phyloP scores from a whole-genome alignment of 1,284 basidiomycete species.

The Naganishia albida region DNA sequence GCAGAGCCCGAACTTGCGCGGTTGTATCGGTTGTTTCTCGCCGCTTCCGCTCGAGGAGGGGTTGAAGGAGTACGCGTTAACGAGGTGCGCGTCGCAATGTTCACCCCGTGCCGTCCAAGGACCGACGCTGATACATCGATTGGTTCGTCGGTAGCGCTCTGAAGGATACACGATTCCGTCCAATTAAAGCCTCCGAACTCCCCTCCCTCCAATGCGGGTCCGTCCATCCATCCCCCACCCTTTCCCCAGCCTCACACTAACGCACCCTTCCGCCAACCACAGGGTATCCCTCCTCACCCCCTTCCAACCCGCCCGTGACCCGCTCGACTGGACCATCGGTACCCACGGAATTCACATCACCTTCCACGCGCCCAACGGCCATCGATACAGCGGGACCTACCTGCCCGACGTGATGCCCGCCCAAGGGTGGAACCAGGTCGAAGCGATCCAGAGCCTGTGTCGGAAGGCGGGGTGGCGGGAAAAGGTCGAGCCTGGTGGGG shows the following conservation, averaged over 20 bases:
- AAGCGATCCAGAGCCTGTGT: conserved; percentile 87
- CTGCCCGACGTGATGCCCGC: conserved; percentile 90
- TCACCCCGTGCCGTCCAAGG: no score
- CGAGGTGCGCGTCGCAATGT: conserved; percentile 61
- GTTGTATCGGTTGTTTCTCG: conserved; percentile 94
- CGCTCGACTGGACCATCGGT: conserved; percentile 90
- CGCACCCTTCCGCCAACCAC: conserved; percentile 26
- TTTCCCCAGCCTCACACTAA: not conserved
- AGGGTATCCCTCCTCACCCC: conserved; percentile 90
- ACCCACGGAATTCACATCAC: conserved; percentile 88
- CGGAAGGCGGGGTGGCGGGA: conserved; percentile 88
- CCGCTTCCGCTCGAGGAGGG: conserved; percentile 73
- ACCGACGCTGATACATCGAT: no score
- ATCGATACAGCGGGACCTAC: conserved; percentile 81
- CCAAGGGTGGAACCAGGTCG: conserved; percentile 88
- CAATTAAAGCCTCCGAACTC: conserved; percentile 65
- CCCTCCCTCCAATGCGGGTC: conserved; percentile 60
- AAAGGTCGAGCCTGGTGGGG: conserved; percentile 64
- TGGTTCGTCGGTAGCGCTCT: conserved; percentile 36
- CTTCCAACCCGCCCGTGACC: conserved; percentile 80
- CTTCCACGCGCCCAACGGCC: conserved; percentile 71
- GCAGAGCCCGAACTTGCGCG: conserved; percentile 67
- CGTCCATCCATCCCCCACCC: not conserved
- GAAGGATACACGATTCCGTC: conserved; percentile 34
- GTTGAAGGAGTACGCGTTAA: conserved; percentile 83